Percentiles rank a stretch among this genome's conserved stretches.
Evolutionary conservation across 1,139 yeast genomes (phyloP).

Genomic region (Pichiaceae sp.): DNA sequence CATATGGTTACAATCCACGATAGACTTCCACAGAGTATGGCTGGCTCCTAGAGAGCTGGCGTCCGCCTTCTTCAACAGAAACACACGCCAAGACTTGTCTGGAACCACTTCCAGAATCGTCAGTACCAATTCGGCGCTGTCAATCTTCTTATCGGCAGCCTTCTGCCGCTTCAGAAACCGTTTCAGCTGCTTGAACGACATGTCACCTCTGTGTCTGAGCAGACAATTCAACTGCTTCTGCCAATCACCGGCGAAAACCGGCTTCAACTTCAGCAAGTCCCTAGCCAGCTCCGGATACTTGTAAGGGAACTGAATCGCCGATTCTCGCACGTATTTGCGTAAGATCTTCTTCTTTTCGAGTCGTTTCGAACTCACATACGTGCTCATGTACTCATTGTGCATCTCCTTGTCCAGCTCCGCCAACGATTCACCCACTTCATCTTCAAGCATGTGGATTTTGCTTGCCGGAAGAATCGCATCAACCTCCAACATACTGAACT

Average conservation of each 20-base stretch:
- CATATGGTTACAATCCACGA: constrained; percentile 7
- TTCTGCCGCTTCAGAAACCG: constrained; percentile 2
- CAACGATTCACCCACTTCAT: background rate
- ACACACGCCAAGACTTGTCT: too few species aligned
- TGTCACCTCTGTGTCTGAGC: constrained; percentile 3
- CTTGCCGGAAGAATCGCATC: constrained; percentile 9
- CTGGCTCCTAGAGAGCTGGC: background rate
- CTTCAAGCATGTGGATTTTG: background rate
- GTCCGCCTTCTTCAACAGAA: background rate
- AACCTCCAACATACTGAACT: constrained; percentile 6
- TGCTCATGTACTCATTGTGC: background rate
- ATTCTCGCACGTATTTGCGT: constrained; percentile 5
- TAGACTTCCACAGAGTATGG: constrained; percentile 11
- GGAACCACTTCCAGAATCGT: constrained; percentile 1
- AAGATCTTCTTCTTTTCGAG: constrained; percentile 2
- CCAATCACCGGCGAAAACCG: background rate
- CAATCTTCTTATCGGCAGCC: background rate
- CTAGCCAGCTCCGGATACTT: constrained; percentile 1
- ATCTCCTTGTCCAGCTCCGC: background rate
- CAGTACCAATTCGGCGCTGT: constrained; percentile 1
- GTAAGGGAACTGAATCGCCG: constrained; percentile 8
- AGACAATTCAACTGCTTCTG: constrained; percentile 3
- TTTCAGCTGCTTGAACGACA: constrained; percentile 3
- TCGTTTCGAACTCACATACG: background rate
- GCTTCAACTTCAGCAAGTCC: background rate